These are phyloP conservation scores for Bromus sterilis DNA, from an alignment of 176 grass and related monocot genomes.

Conservation along the genomic window DNA sequence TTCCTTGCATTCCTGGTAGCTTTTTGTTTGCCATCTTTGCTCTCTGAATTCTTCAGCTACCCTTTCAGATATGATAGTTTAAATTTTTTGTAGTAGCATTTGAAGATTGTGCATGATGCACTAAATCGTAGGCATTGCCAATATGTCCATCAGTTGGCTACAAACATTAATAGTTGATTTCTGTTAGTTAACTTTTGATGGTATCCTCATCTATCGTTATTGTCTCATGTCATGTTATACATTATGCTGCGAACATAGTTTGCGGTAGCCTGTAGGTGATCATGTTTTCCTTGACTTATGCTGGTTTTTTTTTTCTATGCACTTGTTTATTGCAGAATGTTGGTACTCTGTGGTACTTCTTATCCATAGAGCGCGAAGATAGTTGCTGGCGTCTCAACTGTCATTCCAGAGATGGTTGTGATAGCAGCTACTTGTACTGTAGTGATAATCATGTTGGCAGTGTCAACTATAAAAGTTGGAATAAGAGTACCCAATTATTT, in stretches of 20 bases:
- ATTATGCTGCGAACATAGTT: not conserved
- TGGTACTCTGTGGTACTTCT: conserved; percentile 84
- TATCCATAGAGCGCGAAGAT: conserved; percentile 59
- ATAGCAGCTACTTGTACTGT: conserved; percentile 56
- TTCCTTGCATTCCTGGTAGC: not conserved
- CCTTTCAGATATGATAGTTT: not conserved
- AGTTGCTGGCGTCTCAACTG: conserved; percentile 65
- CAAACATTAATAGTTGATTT: not conserved
- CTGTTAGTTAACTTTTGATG: not conserved
- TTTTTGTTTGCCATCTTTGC: not conserved
- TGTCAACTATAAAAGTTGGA: conserved; percentile 37
- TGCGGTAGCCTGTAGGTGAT: not conserved
- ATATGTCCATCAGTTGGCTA: not conserved
- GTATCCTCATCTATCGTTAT: not conserved
- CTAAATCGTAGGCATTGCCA: not conserved
- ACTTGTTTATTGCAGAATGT: conserved; percentile 60
- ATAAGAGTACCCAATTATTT: not conserved
- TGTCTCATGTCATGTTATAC: not conserved
- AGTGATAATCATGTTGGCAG: not conserved
- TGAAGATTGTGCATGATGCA: not conserved
- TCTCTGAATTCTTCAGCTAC: not conserved
- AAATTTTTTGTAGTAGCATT: not conserved
- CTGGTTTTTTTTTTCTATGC: not conserved
- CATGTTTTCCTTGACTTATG: not conserved
- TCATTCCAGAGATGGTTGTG: not conserved